These are phyloP conservation scores for Aspergillus sp. DNA, from an alignment of 2,329 filamentous ascomycete species.

Conservation along the genomic window DNA sequence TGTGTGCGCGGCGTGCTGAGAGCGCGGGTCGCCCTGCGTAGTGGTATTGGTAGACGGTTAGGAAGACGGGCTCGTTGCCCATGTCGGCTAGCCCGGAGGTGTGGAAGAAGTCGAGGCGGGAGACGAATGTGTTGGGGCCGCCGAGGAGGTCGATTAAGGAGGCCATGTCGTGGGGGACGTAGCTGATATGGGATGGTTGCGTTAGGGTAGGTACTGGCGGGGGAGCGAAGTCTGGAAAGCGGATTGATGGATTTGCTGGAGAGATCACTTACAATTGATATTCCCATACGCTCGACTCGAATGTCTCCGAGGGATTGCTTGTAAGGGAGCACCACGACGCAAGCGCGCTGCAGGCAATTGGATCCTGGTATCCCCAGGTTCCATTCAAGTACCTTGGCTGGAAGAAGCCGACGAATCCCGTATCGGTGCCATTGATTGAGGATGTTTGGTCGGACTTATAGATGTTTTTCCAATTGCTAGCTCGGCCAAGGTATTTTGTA, in stretches of 20 bases:
- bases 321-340: conserved; percentile 28
- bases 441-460: conserved; percentile 63
- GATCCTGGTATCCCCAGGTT: conserved; percentile 65
- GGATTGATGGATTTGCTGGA: conserved; percentile 14
- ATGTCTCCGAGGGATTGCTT: conserved; percentile 33
- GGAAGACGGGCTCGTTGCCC: conserved; percentile 63
- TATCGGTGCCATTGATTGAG: conserved; percentile 56
- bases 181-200: conserved; percentile 31
- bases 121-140: conserved; percentile 55
- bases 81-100: conserved; percentile 64
- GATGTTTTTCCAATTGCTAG: conserved; percentile 68
- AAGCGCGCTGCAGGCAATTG: conserved; percentile 10
- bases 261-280: conserved; percentile 48
- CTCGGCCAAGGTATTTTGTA: conserved; percentile 58
- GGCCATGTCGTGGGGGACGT: conserved; percentile 53
- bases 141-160: conserved; percentile 59
- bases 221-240: background rate
- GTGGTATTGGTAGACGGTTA: conserved; percentile 68
- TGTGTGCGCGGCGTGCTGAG: conserved; percentile 54
- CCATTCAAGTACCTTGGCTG: conserved; percentile 68
- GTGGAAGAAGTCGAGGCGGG: conserved; percentile 64
- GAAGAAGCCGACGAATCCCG: conserved; percentile 70
- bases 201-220: conserved; percentile 33
- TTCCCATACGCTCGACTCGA: conserved; percentile 38
- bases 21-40: conserved; percentile 63